phyloP scores from a whole-genome alignment of 1,284 basidiomycete species.

The Sporisorium reilianum region DNA sequence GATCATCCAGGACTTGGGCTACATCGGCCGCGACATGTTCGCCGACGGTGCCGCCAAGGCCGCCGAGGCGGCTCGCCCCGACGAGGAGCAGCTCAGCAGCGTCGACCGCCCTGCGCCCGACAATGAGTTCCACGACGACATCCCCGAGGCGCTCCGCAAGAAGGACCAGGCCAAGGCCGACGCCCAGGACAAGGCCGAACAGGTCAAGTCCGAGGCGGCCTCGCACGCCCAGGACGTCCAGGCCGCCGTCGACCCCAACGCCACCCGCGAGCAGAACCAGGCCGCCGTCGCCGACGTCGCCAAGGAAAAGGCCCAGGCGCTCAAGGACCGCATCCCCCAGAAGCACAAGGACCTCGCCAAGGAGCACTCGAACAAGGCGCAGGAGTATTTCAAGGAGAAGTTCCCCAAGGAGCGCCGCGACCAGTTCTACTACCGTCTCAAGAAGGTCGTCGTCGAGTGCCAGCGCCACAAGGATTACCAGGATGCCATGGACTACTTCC shows the following conservation, averaged over 20 bases:
- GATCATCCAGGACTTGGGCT: conserved; percentile 61
- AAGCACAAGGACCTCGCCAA: conserved; percentile 64
- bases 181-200: conserved; percentile 52
- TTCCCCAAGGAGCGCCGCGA: conserved; percentile 89
- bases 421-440: conserved; percentile 81
- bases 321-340: conserved; percentile 67
- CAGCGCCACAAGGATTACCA: conserved; percentile 93
- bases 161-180: conserved; percentile 63
- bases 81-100: conserved; percentile 75
- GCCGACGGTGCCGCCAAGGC: conserved; percentile 81
- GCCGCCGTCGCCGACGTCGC: conserved; percentile 70
- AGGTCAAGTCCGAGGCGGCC: conserved; percentile 45
- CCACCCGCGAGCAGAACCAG: conserved; percentile 69
- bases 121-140: conserved; percentile 71
- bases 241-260: conserved; percentile 60
- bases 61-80: conserved; percentile 79
- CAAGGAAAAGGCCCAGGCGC: conserved; percentile 70
- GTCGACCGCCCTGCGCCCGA: conserved; percentile 77
- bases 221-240: conserved; percentile 52
- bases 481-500: conserved; percentile 71
- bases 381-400: conserved; percentile 79
- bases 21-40: conserved; percentile 79
- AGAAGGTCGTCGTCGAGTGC: conserved; percentile 91
- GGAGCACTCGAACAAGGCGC: conserved; percentile 62
- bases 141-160: conserved; percentile 70